These are phyloP conservation scores for Fusarium robinianum DNA, from an alignment of 2,329 filamentous ascomycete genomes.

Conservation along the genomic window DNA sequence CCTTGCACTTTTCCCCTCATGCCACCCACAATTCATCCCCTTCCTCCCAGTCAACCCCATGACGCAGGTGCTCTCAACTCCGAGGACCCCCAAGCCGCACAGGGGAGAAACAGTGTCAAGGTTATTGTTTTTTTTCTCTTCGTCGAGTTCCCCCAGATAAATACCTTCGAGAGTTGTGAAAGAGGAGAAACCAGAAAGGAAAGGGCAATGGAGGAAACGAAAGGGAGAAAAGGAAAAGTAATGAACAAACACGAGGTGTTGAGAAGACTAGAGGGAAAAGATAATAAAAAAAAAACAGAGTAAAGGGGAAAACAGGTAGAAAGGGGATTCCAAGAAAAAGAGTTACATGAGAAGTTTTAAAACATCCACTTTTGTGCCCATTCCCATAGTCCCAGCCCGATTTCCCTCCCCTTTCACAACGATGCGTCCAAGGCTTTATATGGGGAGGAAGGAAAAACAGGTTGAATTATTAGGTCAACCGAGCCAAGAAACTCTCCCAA, in stretches of 20 bases:
- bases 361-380: constrained; percentile 27
- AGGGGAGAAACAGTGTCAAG: too few relatives aligned
- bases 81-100: too few relatives aligned
- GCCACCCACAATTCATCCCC: constrained; percentile 9
- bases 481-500: constrained; percentile 12
- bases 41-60: too few relatives aligned
- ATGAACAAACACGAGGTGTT: constrained; percentile 7
- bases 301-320: constrained; percentile 22
- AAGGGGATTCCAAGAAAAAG: constrained; percentile 19
- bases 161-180: constrained; percentile 15
- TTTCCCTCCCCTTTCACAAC: constrained; percentile 2
- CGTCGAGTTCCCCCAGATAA: constrained; percentile 18
- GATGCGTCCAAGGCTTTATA: constrained; percentile 1
- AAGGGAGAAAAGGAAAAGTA: constrained; percentile 10
- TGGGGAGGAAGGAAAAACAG: constrained; percentile 16
- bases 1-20: constrained; percentile 6
- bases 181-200: too few relatives aligned
- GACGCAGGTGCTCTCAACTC: constrained; percentile 9
- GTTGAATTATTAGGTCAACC: constrained; percentile 25
- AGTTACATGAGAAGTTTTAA: constrained; percentile 36
- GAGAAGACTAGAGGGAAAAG: constrained; percentile 19
- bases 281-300: constrained; percentile 16
- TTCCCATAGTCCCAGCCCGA: constrained; percentile 9
- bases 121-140: too few relatives aligned
- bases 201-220: constrained; percentile 20